Percentiles rank a stretch among this genome's conserved stretches.
Evolutionary conservation across 495 filamentous ascomycete genomes (phyloP).

Genomic region (Aspergillus ostianus): DNA sequence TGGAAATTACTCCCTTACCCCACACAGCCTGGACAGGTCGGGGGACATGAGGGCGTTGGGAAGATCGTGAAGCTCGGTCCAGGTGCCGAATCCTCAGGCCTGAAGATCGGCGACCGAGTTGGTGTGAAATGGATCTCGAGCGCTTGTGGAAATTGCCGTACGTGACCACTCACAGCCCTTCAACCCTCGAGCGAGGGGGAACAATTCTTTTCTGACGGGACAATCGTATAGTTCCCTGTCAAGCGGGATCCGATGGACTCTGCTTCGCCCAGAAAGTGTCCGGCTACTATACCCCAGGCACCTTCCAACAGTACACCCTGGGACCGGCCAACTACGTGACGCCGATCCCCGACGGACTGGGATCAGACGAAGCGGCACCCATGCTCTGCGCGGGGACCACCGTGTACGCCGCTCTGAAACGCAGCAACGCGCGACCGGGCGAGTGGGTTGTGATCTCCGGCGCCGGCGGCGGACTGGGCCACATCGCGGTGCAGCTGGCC

Average conservation of each 20-base stretch:
- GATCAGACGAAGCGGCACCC: slow-evolving; percentile 59
- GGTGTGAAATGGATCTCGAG: slow-evolving; percentile 57
- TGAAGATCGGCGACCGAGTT: slow-evolving; percentile 67
- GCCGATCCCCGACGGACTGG: slow-evolving; percentile 61
- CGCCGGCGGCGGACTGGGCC: slow-evolving; percentile 66
- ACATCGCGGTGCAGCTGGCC: slow-evolving; percentile 65
- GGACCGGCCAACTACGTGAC: slow-evolving; percentile 66
- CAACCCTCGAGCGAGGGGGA: not conserved
- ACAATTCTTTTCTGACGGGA: slow-evolving; percentile 1
- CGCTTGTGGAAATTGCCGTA: slow-evolving; percentile 49
- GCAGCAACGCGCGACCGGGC: slow-evolving; percentile 56
- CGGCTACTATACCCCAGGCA: slow-evolving; percentile 61
- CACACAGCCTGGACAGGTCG: slow-evolving; percentile 64
- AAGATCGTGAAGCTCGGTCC: slow-evolving; percentile 60
- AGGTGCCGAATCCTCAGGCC: slow-evolving; percentile 42
- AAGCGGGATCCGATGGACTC: slow-evolving; percentile 55
- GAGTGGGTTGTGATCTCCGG: slow-evolving; percentile 67
- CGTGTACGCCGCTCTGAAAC: slow-evolving; percentile 57
- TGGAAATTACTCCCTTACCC: slow-evolving; percentile 58
- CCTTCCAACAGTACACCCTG: slow-evolving; percentile 71
- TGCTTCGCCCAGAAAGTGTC: slow-evolving; percentile 58
- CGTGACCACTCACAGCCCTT: slow-evolving; percentile 8
- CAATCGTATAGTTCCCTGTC: slow-evolving; percentile 44
- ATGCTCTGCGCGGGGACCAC: slow-evolving; percentile 63
- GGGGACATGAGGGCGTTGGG: slow-evolving; percentile 63